Percentiles rank a stretch among this genome's conserved stretches.
These are phyloP conservation scores for Fonsecaea nubica DNA, from an alignment of 2,329 filamentous ascomycete species.

Conservation along the genomic window DNA sequence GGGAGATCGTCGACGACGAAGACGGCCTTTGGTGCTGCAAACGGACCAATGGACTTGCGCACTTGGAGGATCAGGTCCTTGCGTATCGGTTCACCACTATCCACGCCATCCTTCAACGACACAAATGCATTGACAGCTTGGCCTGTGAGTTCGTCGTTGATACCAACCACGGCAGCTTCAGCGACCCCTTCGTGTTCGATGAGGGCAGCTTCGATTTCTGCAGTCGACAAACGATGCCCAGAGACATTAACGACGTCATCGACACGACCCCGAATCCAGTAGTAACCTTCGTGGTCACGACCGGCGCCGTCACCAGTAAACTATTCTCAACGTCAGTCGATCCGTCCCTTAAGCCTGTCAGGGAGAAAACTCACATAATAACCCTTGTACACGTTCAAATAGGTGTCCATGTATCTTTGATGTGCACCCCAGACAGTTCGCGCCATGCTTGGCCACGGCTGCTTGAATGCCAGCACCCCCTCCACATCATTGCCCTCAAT, in stretches of 20 bases:
- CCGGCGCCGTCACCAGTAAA: conserved; percentile 80
- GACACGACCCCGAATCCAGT: conserved; percentile 98
- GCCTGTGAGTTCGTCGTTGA: conserved; percentile 90
- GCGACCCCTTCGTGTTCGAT: conserved; percentile 89
- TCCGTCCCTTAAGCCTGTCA: neutral
- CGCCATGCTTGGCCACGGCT: conserved; percentile 98
- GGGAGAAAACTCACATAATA: conserved; percentile 80
- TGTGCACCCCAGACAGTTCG: conserved; percentile 97
- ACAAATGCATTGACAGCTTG: conserved; percentile 98
- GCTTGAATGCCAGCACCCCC: conserved; percentile 95
- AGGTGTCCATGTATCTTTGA: conserved; percentile 98
- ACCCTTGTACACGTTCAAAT: conserved; percentile 95
- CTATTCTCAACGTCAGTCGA: conserved; percentile 42
- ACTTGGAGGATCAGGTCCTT: conserved; percentile 96
- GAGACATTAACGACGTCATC: conserved; percentile 99
- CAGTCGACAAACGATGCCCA: conserved; percentile 93
- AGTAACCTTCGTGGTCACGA: conserved; percentile 97
- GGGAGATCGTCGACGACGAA: conserved; percentile 91
- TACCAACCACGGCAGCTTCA: conserved; percentile 93
- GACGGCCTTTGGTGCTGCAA: conserved; percentile 93
- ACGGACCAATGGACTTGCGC: conserved; percentile 95
- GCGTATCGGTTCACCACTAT: conserved; percentile 77
- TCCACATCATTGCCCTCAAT: conserved; percentile 95
- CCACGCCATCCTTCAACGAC: conserved; percentile 82
- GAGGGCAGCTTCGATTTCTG: conserved; percentile 95